Evolutionary conservation across 169 alveolate species (phyloP), one percentile per base, ranked within the genome.

Genomic region (Plasmodium inui): DNA sequence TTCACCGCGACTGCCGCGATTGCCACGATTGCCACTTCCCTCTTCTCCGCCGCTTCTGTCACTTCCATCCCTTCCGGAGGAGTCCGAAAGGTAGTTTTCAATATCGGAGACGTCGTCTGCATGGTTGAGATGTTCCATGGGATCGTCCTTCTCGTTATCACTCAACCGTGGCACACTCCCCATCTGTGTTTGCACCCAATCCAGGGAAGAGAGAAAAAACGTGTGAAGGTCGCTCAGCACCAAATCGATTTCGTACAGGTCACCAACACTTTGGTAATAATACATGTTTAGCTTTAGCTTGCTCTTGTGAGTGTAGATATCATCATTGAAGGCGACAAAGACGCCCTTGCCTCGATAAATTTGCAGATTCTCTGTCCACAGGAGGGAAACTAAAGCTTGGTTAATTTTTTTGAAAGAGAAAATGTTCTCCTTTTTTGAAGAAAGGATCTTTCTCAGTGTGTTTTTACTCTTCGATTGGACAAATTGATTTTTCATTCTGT

Each of bases 211-310:
- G n/a, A 32, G 84, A 91, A 91, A 91, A 34, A 91, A 91, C 30
- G 9, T 8, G 57, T 91, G 95, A 5, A 91, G 32, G 57, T 91
- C 95, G 37, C 82, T 82, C 80, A 55, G 71, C n/a, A 91, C 72
- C 12, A 72, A 30, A 7, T 91, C 83, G 10, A 91, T 91, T 82
- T 91, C 95, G 28, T 70, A 91, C 17, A 91, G 30, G 22, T 91
- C 95, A 19, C 95, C 95, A 34, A 91, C 95, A 70, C 95, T 91
- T 50, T 91, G 95, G 61, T 91, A 91, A n/a, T 91, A 91, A 34
- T 91, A 91, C 28, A 91, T 91, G 32, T 82, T 91, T 37, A 91
- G 61, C 37, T 81, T 81, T 46, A 91, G 32, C 76, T 91, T 91
- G 46, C 83, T 70, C 41, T 73, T 91, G 19, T 71, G 37, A 19